phyloP scores from a whole-genome alignment of 805 yeast genomes.

The Saccharomycopsis oosterbeekiorum region DNA sequence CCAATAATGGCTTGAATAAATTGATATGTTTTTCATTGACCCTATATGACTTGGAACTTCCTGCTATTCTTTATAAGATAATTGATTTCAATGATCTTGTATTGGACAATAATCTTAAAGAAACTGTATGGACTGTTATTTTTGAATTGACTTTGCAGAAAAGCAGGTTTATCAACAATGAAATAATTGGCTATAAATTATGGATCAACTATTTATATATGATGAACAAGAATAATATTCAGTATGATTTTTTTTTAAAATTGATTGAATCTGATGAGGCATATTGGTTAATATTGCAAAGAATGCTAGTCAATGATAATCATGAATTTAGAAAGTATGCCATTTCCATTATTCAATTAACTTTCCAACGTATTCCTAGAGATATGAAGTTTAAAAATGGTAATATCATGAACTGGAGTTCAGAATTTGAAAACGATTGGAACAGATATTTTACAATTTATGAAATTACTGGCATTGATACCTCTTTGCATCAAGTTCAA shows the following conservation, averaged over 20 bases:
- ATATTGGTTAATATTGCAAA: slow-evolving; percentile 52
- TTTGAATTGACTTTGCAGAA: slow-evolving; percentile 28
- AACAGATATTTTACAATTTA: slow-evolving; percentile 59
- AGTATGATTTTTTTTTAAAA: slow-evolving; percentile 9
- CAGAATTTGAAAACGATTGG: slow-evolving; percentile 43
- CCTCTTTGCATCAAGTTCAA: slow-evolving; percentile 77
- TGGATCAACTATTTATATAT: slow-evolving; percentile 45
- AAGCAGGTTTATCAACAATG: slow-evolving; percentile 23
- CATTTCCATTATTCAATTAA: slow-evolving; percentile 51
- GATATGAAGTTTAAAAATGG: slow-evolving; percentile 24
- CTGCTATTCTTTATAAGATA: slow-evolving; percentile 24
- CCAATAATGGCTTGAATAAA: slow-evolving; percentile 25
- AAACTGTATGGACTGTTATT: slow-evolving; percentile 38
- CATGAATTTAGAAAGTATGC: slow-evolving; percentile 67
- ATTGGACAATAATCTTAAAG: slow-evolving; percentile 44
- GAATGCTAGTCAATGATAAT: slow-evolving; percentile 40
- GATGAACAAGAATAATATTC: slow-evolving; percentile 1
- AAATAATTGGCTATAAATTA: slow-evolving; percentile 38
- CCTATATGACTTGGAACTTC: slow-evolving; percentile 19
- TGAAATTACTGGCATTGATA: slow-evolving; percentile 75
- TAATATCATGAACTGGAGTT: slow-evolving; percentile 36
- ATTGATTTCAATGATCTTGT: slow-evolving; percentile 32
- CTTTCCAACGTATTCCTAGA: slow-evolving; percentile 39
- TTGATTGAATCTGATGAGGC: slow-evolving; percentile 20
- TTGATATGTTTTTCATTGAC: slow-evolving; percentile 31